phyloP scores from a whole-genome alignment of 192 early-diverging fungal genomes.

The Diversispora eburnea region DNA sequence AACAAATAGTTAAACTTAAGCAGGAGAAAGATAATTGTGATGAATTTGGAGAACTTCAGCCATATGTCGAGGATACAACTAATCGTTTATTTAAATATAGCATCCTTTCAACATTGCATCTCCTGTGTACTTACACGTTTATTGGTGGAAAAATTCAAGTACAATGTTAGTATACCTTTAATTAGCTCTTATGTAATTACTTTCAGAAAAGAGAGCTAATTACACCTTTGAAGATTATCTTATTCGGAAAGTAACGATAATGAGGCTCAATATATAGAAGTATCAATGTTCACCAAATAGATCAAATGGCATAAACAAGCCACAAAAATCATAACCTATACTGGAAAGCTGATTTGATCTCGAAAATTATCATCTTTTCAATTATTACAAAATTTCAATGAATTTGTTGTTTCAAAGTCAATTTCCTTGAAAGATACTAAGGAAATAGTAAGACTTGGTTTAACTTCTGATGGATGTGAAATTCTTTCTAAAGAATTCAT shows the following conservation, averaged over 20 bases:
- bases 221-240: neutral
- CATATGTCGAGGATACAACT: neutral
- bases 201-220: neutral
- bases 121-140: neutral
- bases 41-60: neutral
- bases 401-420: conserved; percentile 3
- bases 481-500: conserved; percentile 8
- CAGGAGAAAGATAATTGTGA: conserved; percentile 17
- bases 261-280: neutral
- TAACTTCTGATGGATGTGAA: neutral
- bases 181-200: neutral
- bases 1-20: conserved; percentile 1
- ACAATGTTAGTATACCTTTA: conserved; percentile 19
- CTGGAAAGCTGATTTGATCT: neutral
- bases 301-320: conserved; percentile 14
- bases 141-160: conserved; percentile 26
- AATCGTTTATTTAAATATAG: neutral
- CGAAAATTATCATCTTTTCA: neutral
- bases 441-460: neutral
- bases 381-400: conserved; percentile 15
- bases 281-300: neutral
- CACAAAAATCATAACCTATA: conserved; percentile 13
- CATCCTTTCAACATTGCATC: neutral
- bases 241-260: neutral
- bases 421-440: conserved; percentile 4